Conservation (phyloP, 352 stramenopile species). For the Phytophthora cajani region DNA sequence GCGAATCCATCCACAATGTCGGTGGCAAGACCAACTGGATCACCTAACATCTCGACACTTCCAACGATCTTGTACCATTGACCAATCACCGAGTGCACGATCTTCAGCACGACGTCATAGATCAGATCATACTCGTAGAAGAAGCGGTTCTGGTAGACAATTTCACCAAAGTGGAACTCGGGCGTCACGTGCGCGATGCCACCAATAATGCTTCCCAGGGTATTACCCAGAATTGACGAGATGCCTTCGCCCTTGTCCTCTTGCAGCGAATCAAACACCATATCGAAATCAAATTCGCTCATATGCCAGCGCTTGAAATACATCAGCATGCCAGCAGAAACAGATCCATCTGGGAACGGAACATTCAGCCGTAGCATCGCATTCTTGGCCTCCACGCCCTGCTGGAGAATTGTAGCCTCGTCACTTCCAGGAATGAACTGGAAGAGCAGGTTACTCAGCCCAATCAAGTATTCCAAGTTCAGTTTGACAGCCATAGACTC, state of each 20-base stretch:
- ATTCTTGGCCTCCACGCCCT: conserved; percentile 73
- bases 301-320: conserved; percentile 87
- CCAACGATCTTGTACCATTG: conserved; percentile 93
- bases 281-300: conserved; percentile 71
- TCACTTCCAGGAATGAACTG: conserved; percentile 79
- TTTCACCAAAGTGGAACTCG: conserved; percentile 79
- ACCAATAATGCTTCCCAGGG: conserved; percentile 86
- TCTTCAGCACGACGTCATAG: conserved; percentile 73
- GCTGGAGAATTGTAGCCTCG: conserved; percentile 64
- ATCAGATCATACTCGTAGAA: conserved; percentile 89
- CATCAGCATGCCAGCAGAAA: conserved; percentile 66
- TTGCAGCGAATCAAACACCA: conserved; percentile 87
- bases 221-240: conserved; percentile 79
- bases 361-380: conserved; percentile 59
- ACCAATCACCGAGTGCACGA: conserved; percentile 75
- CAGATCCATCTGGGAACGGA: conserved; percentile 53
- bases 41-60: conserved; percentile 84
- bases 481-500: conserved; percentile 77
- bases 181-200: conserved; percentile 88
- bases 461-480: conserved; percentile 84
- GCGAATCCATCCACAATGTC: conserved; percentile 90
- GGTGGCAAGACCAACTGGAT: conserved; percentile 82
- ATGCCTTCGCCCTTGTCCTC: conserved; percentile 85
- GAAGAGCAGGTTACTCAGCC: conserved; percentile 72
- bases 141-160: conserved; percentile 80